Evolutionary conservation across 768 basidiomycete species (phyloP), one percentile per base, ranked within the genome.

Genomic region (Xerocomellus amylosporus): DNA sequence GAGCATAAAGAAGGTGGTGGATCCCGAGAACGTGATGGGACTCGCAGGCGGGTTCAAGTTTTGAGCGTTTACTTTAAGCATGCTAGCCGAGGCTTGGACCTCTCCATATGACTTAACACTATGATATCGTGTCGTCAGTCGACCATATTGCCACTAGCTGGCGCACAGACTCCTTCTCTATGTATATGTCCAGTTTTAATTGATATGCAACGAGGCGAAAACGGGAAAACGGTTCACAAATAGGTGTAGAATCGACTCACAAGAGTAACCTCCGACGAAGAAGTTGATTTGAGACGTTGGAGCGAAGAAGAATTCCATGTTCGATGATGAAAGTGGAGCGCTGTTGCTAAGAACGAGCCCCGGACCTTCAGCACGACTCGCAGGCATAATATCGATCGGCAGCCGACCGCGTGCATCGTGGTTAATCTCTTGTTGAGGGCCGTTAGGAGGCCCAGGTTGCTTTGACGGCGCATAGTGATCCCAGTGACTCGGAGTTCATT

Each of bases 11-110:
- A 61, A 55, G 52, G 50, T 45, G 20, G 73, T 81, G 49, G 86
- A 88, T 65, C 86, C 85, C 0, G 47, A 69, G 9, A 75, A 81
- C 60, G 75, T 86, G 38, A 88, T 88, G 85, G 78, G 76, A 15
- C 77, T 86, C 17, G 75, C 85, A n/a, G 85, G 85, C 6, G 86
- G 85, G 8, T 86, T 78, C 66, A 86, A 84, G 68, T 69, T 82
- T 42, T 77, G 57, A 72, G 19, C n/a, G 15, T n/a, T 15, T 36
- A 8, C 4, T 20, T n/a, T 15, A 15, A 34, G 38, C n/a, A n/a
- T n/a, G n/a, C 44, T 49, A 14, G 46, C n/a, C 13, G 31, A 22
- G 19, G 34, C 39, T 45, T 28, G 41, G 50, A 60, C 53, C n/a
- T 63, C 26, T 49, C 8, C 40, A 15, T 38, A 24, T 24, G 24